Evolutionary conservation across 2,329 filamentous ascomycete genomes (phyloP), one percentile per base, ranked within the genome.

Genomic region (Rutstroemia sp.): DNA sequence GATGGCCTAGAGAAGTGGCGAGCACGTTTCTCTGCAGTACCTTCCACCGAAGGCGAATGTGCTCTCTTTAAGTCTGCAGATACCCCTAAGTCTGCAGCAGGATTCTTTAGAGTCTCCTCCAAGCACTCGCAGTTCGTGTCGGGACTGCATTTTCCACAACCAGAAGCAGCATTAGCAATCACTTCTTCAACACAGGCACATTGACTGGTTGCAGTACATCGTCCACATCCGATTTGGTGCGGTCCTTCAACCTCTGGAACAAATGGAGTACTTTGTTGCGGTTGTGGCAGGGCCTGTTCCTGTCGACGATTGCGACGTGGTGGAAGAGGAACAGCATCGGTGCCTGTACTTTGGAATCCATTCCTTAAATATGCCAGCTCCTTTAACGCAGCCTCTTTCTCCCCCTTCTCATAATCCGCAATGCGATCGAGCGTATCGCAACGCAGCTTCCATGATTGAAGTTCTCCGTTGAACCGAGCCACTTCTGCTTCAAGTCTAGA

Each of bases 71-170:
- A 58, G 3, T 68, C 67, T 14, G 56, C 30, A 16, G 58, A 39
- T 30, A 36, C 44, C 19, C 54, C 9, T 8, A 50, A 54, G 7
- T 59, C 57, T 9, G 45, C 21, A 27, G 57, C 52, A 2, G 45
- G 58, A 14, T 62, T 61, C 8, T 62, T 65, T 14, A 68, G 61
- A 12, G 65, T 65, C 23, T 79, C 77, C 54, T 80, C 77, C 46
- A 80, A 73, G 52, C 83, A 83, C 59, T 84, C 80, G 64, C 88
- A 91, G 51, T 78, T 78, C 7, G 77, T 76, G 48, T 78, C 81
- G 7, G 82, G 72, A 17, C 78, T 80, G 68, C 88, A 91, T 56
- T 82, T 83, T 49, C 79, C 82, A 68, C 87, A 91, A 21, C 81
- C 83, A 23, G 80, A 67, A 6, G 75, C 68, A 36, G 79, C 73